These are phyloP conservation scores for Sporothrix humicola DNA, from an alignment of 2,329 filamentous ascomycete genomes.

Conservation along the genomic window DNA sequence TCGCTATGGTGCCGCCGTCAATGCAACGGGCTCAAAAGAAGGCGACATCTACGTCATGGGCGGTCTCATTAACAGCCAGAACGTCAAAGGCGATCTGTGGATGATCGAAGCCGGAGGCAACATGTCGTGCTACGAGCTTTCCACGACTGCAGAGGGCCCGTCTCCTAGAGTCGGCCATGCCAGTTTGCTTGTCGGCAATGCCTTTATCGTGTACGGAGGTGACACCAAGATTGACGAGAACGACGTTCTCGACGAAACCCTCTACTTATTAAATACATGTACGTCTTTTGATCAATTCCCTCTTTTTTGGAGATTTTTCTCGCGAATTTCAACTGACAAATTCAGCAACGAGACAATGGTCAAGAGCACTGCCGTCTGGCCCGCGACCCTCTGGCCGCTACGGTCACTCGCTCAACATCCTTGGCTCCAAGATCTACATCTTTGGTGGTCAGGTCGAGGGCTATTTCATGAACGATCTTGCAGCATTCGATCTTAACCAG, in stretches of 20 bases:
- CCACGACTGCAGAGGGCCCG: conserved; percentile 90
- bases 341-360: conserved; percentile 95
- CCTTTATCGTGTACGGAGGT: conserved; percentile 97
- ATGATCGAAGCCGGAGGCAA: conserved; percentile 90
- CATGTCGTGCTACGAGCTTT: conserved; percentile 88
- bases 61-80: conserved; percentile 90
- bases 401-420: conserved; percentile 93
- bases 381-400: conserved; percentile 88
- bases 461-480: conserved; percentile 95
- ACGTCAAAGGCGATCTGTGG: conserved; percentile 97
- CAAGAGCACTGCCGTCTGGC: conserved; percentile 85
- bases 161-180: conserved; percentile 94
- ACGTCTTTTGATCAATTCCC: conserved; percentile 48
- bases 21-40: conserved; percentile 90
- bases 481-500: conserved; percentile 94
- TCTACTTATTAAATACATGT: conserved; percentile 98
- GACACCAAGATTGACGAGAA: conserved; percentile 96
- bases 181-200: conserved; percentile 93
- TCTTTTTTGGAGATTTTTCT: not conserved
- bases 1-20: conserved; percentile 95
- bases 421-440: conserved; percentile 95
- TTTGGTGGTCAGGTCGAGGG: conserved; percentile 98
- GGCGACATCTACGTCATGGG: conserved; percentile 98
- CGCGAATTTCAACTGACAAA: conserved; percentile 26
- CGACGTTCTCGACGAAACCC: conserved; percentile 89